Base-by-base conservation (phyloP, 495 filamentous ascomycete species). In the Daldinia bambusicola region DNA sequence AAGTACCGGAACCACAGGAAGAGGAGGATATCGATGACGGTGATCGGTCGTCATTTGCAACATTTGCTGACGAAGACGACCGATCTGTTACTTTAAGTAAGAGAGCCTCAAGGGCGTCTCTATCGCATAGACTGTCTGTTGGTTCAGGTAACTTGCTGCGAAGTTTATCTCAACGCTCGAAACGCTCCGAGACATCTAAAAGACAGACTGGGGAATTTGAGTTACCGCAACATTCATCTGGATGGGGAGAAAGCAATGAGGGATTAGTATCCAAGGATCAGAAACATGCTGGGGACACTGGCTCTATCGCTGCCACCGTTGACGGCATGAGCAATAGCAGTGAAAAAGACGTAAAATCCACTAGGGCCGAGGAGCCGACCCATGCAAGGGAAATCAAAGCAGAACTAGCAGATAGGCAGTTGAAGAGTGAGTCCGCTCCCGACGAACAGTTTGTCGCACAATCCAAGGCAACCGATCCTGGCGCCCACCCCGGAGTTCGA, bases 11-110 rank as follows among this genome's bases (percentile, higher is more conserved):
- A 10, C 63, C 74, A 3, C 78, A 79, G 1, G 72, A 70, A 41
- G 78, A 55, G 16, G 63, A 55, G 16, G 63, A 62, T 0, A 52
- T 76, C 16, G 75, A 82, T n/a, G 82, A 83, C 18, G 84, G 84
- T 10, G 86, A 86, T 45, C 74, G 80, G 18, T 88, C 88, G 20
- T 92, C 90, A 8, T 79, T 88, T 20, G 90, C 86, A 50, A 88
- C 89, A 6, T 85, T 87, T 77, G 87, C 86, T 10, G 89, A 89
- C 65, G 84, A 84, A 41, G 80, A 80, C 55, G 76, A 80, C n/a
- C 66, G 58, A 6, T 60, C 55, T 4, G 61, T 67, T 36, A 70
- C 76, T 2, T 34, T 74, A 37, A 69, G 51, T 56, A 74, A 69
- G 36, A 67, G 67, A 37, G 69, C 74, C 7, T 80, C 74, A 20